Percentiles rank a stretch among this genome's conserved stretches.
Evolutionary conservation across 306 rosid genomes (phyloP).

Genomic region (Dalbergia cultrata): DNA sequence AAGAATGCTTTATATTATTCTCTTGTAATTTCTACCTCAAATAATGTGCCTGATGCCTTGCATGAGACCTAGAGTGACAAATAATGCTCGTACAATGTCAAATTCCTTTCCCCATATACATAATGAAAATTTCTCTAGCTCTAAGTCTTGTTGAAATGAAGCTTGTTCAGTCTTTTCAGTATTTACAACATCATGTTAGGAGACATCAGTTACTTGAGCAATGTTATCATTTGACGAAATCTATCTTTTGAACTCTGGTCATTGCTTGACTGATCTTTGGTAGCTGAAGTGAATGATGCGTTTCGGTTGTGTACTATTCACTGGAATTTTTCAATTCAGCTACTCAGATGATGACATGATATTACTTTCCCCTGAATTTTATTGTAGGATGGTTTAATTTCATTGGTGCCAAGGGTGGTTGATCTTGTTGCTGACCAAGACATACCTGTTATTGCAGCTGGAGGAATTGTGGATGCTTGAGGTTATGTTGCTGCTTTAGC

Average conservation of each 20-base stretch:
- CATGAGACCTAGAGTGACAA: not conserved
- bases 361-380: not conserved
- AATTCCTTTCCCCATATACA: too few relatives aligned
- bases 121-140: not conserved
- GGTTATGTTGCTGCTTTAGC: slow-evolving; percentile 95
- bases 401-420: slow-evolving; percentile 80
- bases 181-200: not conserved
- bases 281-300: not conserved
- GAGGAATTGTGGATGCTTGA: slow-evolving; percentile 78
- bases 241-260: not conserved
- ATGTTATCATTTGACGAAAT: not conserved
- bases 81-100: not conserved
- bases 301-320: too few relatives aligned
- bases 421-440: slow-evolving; percentile 74
- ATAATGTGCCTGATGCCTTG: too few relatives aligned
- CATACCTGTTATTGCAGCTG: slow-evolving; percentile 86
- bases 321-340: slow-evolving; percentile 9
- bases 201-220: slow-evolving; percentile 1
- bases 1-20: too few relatives aligned
- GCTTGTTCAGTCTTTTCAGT: slow-evolving; percentile 9
- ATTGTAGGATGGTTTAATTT: slow-evolving; percentile 72
- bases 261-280: not conserved
- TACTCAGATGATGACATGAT: not conserved
- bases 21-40: too few relatives aligned
- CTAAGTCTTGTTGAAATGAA: slow-evolving; percentile 6